Base-by-base conservation (phyloP, 176 grass and related monocot genomes). In the Neostapfia colusana region DNA sequence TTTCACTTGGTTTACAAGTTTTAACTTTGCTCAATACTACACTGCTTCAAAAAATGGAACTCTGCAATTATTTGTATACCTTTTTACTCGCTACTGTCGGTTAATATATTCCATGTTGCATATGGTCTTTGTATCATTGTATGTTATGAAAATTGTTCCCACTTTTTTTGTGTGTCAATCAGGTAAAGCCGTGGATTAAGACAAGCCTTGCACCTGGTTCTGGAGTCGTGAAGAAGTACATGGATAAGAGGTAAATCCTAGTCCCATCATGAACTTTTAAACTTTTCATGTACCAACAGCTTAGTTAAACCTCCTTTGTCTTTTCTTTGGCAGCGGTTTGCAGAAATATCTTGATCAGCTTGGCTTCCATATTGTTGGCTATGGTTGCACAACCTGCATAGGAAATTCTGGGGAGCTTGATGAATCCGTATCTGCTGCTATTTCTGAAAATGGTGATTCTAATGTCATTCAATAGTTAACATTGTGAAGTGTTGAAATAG, bases 161-260 rank as follows among this genome's bases (percentile, higher is more conserved):
- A 12, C 38, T 80, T 77, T 20, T 74, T n/a, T 74, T 88, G n/a
- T 16, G 8, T 84, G 10, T 69, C 46, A 42, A 88, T 85, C 83
- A 99, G 95, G 92, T 99, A 55, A 95, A 92, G 78, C 95, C 95
- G 84, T 95, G 95, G 95, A 95, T 99, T 82, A 99, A 99, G 74
- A 99, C 95, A 14, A 99, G 95, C 24, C 95, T 99, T 75, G 95
- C 95, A 14, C 95, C 95, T 79, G 95, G 92, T 77, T 99, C 95
- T 75, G 95, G 95, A 59, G 95, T 99, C 78, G 95, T 90, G 25
- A 92, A 88, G 78, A 90, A 89, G 81, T 99, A 99, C 63, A 67
- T 99, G 72, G 89, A 92, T 49, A 88, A 95, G 85, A 99, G 92
- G 95, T 95, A 74, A 28, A 24, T 79, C 10, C 70, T 80, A 36